Base-by-base conservation (phyloP, 164 flowering plant species). In the Stephania yunnanensis region DNA sequence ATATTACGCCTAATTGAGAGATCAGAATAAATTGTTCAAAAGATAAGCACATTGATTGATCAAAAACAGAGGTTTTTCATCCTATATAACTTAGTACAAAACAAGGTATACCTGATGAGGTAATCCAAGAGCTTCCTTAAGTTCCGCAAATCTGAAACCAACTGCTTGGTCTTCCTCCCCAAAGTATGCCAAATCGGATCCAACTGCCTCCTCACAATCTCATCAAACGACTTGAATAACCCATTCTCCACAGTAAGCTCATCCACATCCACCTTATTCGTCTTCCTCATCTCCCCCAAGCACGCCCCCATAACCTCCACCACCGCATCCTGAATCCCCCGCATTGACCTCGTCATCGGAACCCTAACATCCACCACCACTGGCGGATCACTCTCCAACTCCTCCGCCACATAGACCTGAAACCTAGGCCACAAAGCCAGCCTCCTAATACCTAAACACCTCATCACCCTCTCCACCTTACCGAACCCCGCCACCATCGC, bases 131-230 rank as follows among this genome's bases (percentile, higher is more conserved):
- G 76, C 83, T 94, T 96, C 81, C 99, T 86, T 81, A 96, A 77
- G 7, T 95, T 94, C 85, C 87, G 91, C 89, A 96, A 87, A 84
- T 96, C 99, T n/a, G 88, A 84, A 31, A 94, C 98, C 1, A 96
- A 91, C 84, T 96, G 99, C 81, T 89, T 96, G 1, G 97, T 91
- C 84, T 89, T 94, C 91, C 83, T 94, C 80, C 99, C 97, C 70
- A 96, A 73, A 0, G 89, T 92, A 82, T 96, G 98, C 98, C 98
- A 96, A 73, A 96, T 96, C 1, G 99, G 99, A 78, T 96, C 97
- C 83, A 96, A 84, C 79, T 96, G 99, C 78, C 89, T 76, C 85
- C 92, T 83, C 79, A 94, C 87, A 76, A 96, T 92, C 91, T 96
- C 99, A 85, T 96, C 98, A 77, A 96, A 96, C 3, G 97, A 92